These are phyloP conservation scores for Thyridium curvatum DNA, from an alignment of 2,329 filamentous ascomycete genomes.

Conservation along the genomic window DNA sequence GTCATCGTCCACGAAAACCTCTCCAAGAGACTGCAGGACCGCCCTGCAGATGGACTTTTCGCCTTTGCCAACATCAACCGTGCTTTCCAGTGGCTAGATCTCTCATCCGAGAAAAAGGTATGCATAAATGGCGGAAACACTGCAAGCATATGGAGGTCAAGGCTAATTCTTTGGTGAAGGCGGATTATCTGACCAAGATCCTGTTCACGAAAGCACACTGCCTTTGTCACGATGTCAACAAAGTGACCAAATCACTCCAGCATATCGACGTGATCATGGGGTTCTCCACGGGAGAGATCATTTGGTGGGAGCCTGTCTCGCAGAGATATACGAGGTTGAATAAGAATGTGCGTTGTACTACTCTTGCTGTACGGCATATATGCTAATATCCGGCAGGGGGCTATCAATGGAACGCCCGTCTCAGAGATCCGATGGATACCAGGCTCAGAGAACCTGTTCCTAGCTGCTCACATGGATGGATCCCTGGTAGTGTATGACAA, in stretches of 20 bases:
- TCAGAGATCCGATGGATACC: conserved; percentile 90
- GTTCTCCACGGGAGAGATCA: conserved; percentile 92
- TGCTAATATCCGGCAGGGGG: conserved; percentile 48
- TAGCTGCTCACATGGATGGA: conserved; percentile 89
- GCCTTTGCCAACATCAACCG: conserved; percentile 94
- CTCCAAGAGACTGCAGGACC: conserved; percentile 72
- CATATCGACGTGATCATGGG: conserved; percentile 93
- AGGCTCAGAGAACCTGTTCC: conserved; percentile 85
- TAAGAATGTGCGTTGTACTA: conserved; percentile 65
- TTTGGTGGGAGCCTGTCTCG: conserved; percentile 97
- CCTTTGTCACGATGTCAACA: conserved; percentile 88
- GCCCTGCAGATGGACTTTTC: conserved; percentile 72
- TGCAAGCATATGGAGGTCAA: too few relatives aligned
- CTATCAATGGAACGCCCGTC: conserved; percentile 80
- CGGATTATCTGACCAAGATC: conserved; percentile 91
- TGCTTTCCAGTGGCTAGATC: conserved; percentile 92
- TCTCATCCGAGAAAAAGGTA: conserved; percentile 68
- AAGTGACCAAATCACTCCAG: conserved; percentile 66
- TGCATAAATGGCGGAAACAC: not conserved
- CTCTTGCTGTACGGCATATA: conserved; percentile 4
- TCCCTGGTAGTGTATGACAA: conserved; percentile 93
- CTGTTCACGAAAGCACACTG: conserved; percentile 95
- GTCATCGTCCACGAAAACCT: conserved; percentile 85
- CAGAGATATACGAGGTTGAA: conserved; percentile 94
- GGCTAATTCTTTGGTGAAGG: conserved; percentile 37